phyloP scores from a whole-genome alignment of 257 asterid genomes.

The Capsicum baccatum region DNA sequence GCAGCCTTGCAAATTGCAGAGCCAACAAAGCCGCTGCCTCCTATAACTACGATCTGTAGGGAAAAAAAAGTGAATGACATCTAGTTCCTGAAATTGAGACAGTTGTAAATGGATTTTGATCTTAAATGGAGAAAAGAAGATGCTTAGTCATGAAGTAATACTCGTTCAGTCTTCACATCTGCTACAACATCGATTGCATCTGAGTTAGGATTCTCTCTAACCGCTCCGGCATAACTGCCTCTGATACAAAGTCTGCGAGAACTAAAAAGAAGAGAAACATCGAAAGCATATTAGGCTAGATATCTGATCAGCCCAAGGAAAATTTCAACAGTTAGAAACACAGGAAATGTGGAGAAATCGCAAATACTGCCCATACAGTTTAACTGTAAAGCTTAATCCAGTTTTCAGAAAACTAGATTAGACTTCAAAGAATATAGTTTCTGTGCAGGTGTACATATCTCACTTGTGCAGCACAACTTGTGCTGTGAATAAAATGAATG shows the following conservation, averaged over 20 bases:
- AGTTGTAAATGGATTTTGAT: not conserved
- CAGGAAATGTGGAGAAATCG: not conserved
- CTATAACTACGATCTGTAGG: conserved; percentile 85
- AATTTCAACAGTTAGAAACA: conserved; percentile 3
- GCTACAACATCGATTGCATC: conserved; percentile 86
- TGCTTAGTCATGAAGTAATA: conserved; percentile 42
- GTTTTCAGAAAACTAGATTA: conserved; percentile 3
- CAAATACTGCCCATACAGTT: not conserved
- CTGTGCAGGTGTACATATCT: conserved; percentile 3
- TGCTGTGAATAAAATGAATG: not conserved
- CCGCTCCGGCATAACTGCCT: conserved; percentile 69
- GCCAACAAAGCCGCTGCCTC: conserved; percentile 99
- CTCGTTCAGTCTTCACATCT: conserved; percentile 82
- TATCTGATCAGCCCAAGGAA: conserved; percentile 14
- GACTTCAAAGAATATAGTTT: not conserved
- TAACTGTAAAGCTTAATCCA: not conserved
- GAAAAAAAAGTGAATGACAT: conserved; percentile 28
- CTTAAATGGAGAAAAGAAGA: conserved; percentile 15
- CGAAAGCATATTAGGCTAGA: conserved; percentile 5
- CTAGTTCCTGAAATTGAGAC: not conserved
- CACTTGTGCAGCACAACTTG: not conserved
- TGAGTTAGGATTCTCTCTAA: conserved; percentile 42
- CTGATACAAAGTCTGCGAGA: conserved; percentile 47
- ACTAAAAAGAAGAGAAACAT: conserved; percentile 19
- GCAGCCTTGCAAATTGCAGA: conserved; percentile 99